These are phyloP conservation scores for Casuarina equisetifolia DNA, from an alignment of 306 rosid genomes.

Conservation along the genomic window DNA sequence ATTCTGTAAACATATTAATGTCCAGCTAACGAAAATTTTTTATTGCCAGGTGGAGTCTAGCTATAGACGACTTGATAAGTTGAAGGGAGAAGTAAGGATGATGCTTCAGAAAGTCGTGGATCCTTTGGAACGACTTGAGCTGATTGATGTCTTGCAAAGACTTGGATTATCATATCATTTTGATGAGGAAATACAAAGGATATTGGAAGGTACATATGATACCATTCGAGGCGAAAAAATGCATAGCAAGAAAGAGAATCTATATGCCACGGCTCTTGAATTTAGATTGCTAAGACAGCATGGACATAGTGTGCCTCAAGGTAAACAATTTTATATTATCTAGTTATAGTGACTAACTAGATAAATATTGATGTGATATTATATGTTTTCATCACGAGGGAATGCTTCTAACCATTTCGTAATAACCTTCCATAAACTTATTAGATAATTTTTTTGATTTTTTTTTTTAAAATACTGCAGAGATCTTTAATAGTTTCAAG, in stretches of 20 bases:
- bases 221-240: not conserved
- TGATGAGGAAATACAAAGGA: not conserved
- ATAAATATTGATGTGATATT: too few species aligned
- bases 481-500: slow-evolving; percentile 5
- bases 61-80: not conserved
- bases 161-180: slow-evolving; percentile 28
- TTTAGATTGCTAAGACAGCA: slow-evolving; percentile 16
- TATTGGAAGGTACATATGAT: not conserved
- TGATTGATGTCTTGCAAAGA: slow-evolving; percentile 17
- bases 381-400: too few species aligned
- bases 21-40: not conserved
- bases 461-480: not conserved
- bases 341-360: too few species aligned
- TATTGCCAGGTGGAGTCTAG: slow-evolving; percentile 19
- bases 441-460: too few species aligned
- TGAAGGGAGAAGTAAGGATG: slow-evolving; percentile 16
- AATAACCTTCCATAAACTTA: not conserved
- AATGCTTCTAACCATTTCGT: not conserved
- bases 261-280: slow-evolving; percentile 17
- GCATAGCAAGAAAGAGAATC: not conserved
- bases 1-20: too few species aligned
- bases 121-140: slow-evolving; percentile 24
- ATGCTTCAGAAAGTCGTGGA: slow-evolving; percentile 2
- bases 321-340: not conserved
- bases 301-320: slow-evolving; percentile 6